Percentiles rank a stretch among this genome's conserved stretches.
Evolutionary conservation across 176 grass and related monocot genomes (phyloP).

Genomic region (Poa annua): DNA sequence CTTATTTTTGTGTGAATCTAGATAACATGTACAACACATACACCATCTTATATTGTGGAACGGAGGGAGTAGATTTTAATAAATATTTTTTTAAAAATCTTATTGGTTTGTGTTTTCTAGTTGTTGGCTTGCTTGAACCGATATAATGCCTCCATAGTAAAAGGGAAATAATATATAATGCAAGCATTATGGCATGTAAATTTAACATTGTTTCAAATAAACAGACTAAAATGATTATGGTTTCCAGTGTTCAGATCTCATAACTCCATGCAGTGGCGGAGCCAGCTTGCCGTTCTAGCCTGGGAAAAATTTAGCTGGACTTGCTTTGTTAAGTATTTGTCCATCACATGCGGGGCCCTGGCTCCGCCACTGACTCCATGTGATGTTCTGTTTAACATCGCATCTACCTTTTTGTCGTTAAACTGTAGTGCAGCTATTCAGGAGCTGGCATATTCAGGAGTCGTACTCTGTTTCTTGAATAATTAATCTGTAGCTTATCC

Average conservation of each 20-base stretch:
- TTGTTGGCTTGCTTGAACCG: background rate
- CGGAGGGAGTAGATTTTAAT: background rate
- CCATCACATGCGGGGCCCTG: no score
- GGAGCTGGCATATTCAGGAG: background rate
- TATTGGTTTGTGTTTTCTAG: conserved; percentile 1
- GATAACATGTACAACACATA: no score
- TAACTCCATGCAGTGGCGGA: background rate
- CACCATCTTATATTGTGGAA: no score
- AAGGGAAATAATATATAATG: background rate
- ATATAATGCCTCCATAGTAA: background rate
- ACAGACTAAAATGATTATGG: background rate
- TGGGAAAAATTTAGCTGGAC: no score
- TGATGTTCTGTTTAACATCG: background rate
- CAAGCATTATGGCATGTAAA: conserved; percentile 14
- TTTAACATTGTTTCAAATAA: background rate
- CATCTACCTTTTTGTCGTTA: background rate
- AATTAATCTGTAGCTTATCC: background rate
- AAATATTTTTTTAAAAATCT: background rate
- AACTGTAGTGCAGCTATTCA: background rate
- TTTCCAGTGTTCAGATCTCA: background rate
- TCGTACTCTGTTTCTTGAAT: background rate
- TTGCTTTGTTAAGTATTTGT: no score
- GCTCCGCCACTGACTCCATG: background rate
- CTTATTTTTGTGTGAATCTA: no score
- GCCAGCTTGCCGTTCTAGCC: no score